Percentiles rank a stretch among this genome's conserved stretches.
Conservation (phyloP, 1,284 basidiomycete species). For the Tetrapyrgos nigripes region DNA sequence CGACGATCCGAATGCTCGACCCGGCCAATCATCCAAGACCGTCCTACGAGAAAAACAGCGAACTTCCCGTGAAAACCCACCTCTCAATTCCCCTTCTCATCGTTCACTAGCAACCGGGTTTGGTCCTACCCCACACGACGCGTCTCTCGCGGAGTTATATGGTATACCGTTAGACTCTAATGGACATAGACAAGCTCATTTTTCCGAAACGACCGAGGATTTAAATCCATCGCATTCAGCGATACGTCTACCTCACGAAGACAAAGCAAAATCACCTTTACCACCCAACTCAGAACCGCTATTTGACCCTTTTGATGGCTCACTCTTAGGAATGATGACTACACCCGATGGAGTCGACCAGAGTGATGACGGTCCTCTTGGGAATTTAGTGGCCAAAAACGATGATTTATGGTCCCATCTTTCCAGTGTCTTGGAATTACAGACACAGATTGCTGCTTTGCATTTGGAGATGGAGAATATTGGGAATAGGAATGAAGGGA, state of each 20-base stretch:
- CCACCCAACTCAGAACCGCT: conserved; percentile 36
- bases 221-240: conserved; percentile 23
- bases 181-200: neutral
- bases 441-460: conserved; percentile 72
- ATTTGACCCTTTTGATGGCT: conserved; percentile 60
- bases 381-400: conserved; percentile 39
- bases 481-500: conserved; percentile 41
- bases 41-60: too few relatives aligned
- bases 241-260: conserved; percentile 19
- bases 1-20: neutral
- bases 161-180: neutral
- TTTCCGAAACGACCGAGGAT: neutral
- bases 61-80: neutral
- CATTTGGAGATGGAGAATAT: conserved; percentile 78
- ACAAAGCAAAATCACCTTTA: neutral
- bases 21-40: too few relatives aligned
- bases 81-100: neutral
- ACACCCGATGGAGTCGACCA: conserved; percentile 29
- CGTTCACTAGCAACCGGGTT: conserved; percentile 25
- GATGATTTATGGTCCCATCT: conserved; percentile 71
- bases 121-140: conserved; percentile 65
- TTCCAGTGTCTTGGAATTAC: conserved; percentile 67
- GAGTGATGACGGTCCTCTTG: conserved; percentile 18
- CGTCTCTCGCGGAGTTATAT: conserved; percentile 57
- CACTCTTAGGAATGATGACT: conserved; percentile 43